These are phyloP conservation scores for Podospora bellae-mahoneyi DNA, from an alignment of 495 filamentous ascomycete species.

Conservation along the genomic window DNA sequence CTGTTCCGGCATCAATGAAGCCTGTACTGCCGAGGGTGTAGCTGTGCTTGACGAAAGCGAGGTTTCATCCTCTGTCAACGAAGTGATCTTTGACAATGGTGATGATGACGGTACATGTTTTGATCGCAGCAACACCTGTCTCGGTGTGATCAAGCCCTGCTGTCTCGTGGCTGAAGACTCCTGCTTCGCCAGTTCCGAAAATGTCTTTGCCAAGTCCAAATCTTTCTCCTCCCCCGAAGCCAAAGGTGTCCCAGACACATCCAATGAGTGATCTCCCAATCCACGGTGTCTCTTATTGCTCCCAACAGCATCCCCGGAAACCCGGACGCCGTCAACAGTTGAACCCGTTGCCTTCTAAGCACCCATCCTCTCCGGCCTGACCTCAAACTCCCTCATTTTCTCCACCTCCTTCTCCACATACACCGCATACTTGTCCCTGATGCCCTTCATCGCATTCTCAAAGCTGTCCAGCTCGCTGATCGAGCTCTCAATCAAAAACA, in stretches of 20 bases:
- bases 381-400: conserved; percentile 21
- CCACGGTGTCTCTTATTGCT: background rate
- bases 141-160: too few species aligned
- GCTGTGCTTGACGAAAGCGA: background rate
- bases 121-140: too few species aligned
- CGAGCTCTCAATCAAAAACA: conserved; percentile 22
- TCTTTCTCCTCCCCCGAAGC: too few species aligned
- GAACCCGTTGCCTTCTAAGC: background rate
- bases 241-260: background rate
- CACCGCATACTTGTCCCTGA: conserved; percentile 22
- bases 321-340: background rate
- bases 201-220: background rate
- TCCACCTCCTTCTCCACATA: conserved; percentile 28
- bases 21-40: background rate
- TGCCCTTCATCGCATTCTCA: conserved; percentile 19
- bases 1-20: background rate
- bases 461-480: conserved; percentile 22
- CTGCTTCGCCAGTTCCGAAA: background rate
- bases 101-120: too few species aligned
- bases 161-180: background rate
- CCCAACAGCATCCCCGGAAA: background rate
- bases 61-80: background rate
- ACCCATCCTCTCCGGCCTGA: conserved; percentile 23
- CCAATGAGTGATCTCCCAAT: background rate
- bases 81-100: too few species aligned